These are phyloP conservation scores for Oryza glumipatula DNA, from an alignment of 176 grass and related monocot species.

Conservation along the genomic window DNA sequence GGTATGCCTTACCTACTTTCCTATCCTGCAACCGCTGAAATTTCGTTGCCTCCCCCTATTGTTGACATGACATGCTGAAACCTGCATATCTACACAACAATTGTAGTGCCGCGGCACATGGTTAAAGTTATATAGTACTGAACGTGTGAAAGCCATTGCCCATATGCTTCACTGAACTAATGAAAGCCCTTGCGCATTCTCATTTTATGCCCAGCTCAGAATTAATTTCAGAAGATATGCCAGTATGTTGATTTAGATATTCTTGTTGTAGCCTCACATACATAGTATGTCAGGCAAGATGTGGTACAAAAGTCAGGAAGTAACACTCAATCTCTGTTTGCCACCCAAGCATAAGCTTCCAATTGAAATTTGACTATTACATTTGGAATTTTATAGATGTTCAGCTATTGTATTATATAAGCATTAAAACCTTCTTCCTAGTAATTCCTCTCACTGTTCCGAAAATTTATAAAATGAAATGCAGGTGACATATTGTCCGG, in stretches of 20 bases:
- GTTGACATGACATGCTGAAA: neutral
- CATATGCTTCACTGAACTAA: too few species aligned
- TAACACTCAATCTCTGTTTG: neutral
- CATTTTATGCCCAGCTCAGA: neutral
- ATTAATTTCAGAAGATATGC: neutral
- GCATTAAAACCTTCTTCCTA: neutral
- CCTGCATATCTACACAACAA: neutral
- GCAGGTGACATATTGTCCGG: constrained; percentile 96
- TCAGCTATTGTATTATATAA: neutral
- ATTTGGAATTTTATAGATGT: neutral
- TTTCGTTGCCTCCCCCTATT: neutral
- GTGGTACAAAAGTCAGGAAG: neutral
- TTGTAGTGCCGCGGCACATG: constrained; percentile 1
- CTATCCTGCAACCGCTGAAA: neutral
- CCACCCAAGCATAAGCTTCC: neutral
- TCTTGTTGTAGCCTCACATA: neutral
- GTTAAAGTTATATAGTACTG: neutral
- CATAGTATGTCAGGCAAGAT: neutral
- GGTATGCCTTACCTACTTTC: constrained; percentile 46
- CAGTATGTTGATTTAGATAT: constrained; percentile 24
- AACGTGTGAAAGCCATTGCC: neutral
- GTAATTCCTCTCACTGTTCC: neutral
- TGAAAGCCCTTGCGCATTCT: neutral
- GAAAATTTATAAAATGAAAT: constrained; percentile 20
- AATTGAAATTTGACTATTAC: neutral